phyloP scores from a whole-genome alignment of 305 asterid genomes.

The Fraxinus sp. region DNA sequence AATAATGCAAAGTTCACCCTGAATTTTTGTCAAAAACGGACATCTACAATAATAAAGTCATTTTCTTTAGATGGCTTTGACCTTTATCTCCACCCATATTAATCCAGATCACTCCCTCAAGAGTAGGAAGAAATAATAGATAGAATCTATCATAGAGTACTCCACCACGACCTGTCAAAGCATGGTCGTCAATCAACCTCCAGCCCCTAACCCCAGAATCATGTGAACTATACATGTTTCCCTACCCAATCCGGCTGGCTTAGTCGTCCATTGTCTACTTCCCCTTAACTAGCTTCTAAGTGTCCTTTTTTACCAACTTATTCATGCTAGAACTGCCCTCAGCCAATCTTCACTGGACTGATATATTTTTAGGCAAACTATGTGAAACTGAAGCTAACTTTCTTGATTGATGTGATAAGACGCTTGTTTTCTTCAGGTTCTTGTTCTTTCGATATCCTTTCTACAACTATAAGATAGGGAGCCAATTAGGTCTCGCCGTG shows the following conservation, averaged over 20 bases:
- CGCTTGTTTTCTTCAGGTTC: neutral
- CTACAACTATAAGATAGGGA: neutral
- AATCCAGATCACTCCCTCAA: neutral
- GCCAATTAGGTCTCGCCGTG: neutral
- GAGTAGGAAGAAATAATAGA: neutral
- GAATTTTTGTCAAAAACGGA: neutral
- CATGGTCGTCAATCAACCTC: neutral
- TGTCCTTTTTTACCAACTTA: neutral
- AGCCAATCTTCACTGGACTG: neutral
- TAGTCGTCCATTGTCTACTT: neutral
- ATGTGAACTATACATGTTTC: neutral
- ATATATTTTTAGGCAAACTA: neutral
- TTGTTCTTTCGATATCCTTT: neutral
- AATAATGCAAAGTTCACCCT: conserved; percentile 3
- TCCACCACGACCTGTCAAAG: neutral
- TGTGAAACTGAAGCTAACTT: neutral
- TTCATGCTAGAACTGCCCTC: neutral
- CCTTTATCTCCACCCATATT: neutral
- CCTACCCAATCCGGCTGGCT: neutral
- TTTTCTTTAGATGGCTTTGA: neutral
- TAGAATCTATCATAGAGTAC: neutral
- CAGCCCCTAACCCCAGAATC: neutral
- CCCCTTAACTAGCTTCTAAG: neutral
- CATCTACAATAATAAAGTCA: neutral
- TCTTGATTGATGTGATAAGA: neutral